Percentiles rank a stretch among this genome's conserved stretches.
Conservation (phyloP, 495 filamentous ascomycete species). For the Lophiotrema nucula region DNA sequence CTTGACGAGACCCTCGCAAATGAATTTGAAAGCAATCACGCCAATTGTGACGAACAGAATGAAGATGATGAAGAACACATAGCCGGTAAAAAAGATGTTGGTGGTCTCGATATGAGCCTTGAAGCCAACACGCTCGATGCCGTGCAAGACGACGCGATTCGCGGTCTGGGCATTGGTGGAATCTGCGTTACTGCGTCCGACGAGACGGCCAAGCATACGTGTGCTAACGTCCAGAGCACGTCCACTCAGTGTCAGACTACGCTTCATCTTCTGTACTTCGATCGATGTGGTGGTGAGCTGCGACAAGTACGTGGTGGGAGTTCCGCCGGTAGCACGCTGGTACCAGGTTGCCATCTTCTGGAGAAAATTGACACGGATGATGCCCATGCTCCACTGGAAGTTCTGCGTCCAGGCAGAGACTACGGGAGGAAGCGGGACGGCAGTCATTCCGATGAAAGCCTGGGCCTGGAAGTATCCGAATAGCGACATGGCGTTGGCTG, state of each 20-base stretch:
- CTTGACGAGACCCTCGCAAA: slow-evolving; percentile 71
- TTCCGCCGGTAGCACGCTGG: slow-evolving; percentile 88
- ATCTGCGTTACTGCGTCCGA: slow-evolving; percentile 52
- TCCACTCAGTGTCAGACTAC: too few relatives aligned
- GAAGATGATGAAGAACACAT: slow-evolving; percentile 87
- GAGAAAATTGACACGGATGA: slow-evolving; percentile 84
- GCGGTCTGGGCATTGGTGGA: slow-evolving; percentile 41
- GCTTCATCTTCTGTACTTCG: slow-evolving; percentile 68
- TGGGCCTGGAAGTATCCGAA: slow-evolving; percentile 96
- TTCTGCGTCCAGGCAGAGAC: slow-evolving; percentile 96
- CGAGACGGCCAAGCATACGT: slow-evolving; percentile 50
- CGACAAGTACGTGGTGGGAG: slow-evolving; percentile 75
- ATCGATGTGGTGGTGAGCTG: slow-evolving; percentile 75
- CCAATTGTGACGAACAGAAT: slow-evolving; percentile 67
- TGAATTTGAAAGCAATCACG: slow-evolving; percentile 75
- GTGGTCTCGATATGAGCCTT: slow-evolving; percentile 79
- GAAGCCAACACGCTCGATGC: slow-evolving; percentile 90
- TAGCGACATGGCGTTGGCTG: slow-evolving; percentile 85
- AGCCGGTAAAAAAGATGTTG: slow-evolving; percentile 90
- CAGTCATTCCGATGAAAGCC: slow-evolving; percentile 88
- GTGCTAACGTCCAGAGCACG: slow-evolving; percentile 46
- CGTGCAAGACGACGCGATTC: slow-evolving; percentile 68
- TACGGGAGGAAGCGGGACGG: slow-evolving; percentile 82
- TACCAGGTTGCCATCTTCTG: slow-evolving; percentile 93
- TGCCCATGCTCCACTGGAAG: slow-evolving; percentile 98